Conservation (phyloP, 2,329 filamentous ascomycete species). For the Amesomyces nigricolor region DNA sequence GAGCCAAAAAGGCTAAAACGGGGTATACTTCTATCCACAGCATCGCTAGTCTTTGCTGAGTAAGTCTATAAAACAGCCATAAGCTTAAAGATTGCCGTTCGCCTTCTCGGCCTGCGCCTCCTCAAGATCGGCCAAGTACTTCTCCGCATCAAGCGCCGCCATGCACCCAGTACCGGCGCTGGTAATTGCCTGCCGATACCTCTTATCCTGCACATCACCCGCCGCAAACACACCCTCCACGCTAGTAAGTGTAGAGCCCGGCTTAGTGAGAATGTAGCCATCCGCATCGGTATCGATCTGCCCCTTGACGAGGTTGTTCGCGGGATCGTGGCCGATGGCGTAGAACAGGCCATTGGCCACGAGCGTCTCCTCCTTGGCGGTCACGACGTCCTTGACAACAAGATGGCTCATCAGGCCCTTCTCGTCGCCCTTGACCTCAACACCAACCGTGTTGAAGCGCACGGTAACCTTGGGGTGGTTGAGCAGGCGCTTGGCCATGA, state of each 20-base stretch:
- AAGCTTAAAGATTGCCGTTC: slow-evolving; percentile 25
- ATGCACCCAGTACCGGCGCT: slow-evolving; percentile 95
- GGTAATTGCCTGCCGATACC: slow-evolving; percentile 94
- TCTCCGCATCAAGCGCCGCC: slow-evolving; percentile 92
- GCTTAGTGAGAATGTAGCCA: slow-evolving; percentile 83
- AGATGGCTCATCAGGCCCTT: slow-evolving; percentile 86
- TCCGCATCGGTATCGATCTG: slow-evolving; percentile 85
- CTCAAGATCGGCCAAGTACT: slow-evolving; percentile 77
- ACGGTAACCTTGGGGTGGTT: slow-evolving; percentile 87
- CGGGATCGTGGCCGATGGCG: slow-evolving; percentile 93
- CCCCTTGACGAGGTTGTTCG: slow-evolving; percentile 82
- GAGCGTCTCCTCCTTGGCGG: slow-evolving; percentile 73
- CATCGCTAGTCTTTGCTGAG: background rate
- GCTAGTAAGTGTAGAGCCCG: slow-evolving; percentile 83
- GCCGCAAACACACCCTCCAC: slow-evolving; percentile 91
- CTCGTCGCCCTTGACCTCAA: slow-evolving; percentile 78
- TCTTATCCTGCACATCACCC: slow-evolving; percentile 97
- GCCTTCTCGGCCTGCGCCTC: slow-evolving; percentile 33
- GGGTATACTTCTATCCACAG: slow-evolving; percentile 4
- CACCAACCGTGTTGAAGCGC: slow-evolving; percentile 73
- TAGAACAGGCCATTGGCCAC: slow-evolving; percentile 94
- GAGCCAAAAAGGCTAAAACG: background rate
- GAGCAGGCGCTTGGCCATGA: slow-evolving; percentile 83
- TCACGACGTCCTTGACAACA: slow-evolving; percentile 71
- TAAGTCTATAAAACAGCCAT: background rate